Percentiles rank a stretch among this genome's conserved stretches.
These are phyloP conservation scores for Cladophialophora yegresii DNA, from an alignment of 2,329 filamentous ascomycete genomes.

Conservation along the genomic window DNA sequence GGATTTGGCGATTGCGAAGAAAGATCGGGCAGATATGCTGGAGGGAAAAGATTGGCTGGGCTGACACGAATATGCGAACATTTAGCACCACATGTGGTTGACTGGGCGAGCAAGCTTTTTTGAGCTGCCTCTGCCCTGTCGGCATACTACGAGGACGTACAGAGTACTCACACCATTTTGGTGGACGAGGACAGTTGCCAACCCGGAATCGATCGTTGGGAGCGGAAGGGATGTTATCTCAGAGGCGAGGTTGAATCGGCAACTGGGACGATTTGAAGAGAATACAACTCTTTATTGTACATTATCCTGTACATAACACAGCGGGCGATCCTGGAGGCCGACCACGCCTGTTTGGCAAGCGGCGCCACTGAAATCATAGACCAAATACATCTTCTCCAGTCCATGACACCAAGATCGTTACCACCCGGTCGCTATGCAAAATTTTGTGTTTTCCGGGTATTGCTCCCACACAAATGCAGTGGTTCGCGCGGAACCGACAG, in stretches of 20 bases:
- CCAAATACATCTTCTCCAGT: slow-evolving; percentile 21
- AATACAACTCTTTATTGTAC: slow-evolving; percentile 21
- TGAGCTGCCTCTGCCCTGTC: slow-evolving; percentile 36
- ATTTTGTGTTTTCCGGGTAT: slow-evolving; percentile 7
- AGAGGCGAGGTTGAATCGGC: neutral
- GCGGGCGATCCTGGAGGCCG: neutral
- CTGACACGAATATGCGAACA: neutral
- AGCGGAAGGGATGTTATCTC: neutral
- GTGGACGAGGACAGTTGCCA: slow-evolving; percentile 20
- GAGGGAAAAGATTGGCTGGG: slow-evolving; percentile 13
- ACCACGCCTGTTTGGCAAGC: neutral
- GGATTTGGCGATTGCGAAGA: neutral
- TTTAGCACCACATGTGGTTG: slow-evolving; percentile 53
- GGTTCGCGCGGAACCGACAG: neutral
- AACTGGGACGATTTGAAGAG: neutral
- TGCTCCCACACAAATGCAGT: neutral
- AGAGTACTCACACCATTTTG: slow-evolving; percentile 48
- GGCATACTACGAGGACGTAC: neutral
- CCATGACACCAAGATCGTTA: slow-evolving; percentile 18
- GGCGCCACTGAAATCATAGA: slow-evolving; percentile 2
- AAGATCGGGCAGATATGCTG: neutral
- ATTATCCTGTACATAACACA: slow-evolving; percentile 41
- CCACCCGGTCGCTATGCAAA: slow-evolving; percentile 27
- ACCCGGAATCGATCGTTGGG: neutral
- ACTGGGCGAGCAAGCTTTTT: slow-evolving; percentile 52